phyloP scores from a whole-genome alignment of 257 asterid species.

The Plantago elongata region DNA sequence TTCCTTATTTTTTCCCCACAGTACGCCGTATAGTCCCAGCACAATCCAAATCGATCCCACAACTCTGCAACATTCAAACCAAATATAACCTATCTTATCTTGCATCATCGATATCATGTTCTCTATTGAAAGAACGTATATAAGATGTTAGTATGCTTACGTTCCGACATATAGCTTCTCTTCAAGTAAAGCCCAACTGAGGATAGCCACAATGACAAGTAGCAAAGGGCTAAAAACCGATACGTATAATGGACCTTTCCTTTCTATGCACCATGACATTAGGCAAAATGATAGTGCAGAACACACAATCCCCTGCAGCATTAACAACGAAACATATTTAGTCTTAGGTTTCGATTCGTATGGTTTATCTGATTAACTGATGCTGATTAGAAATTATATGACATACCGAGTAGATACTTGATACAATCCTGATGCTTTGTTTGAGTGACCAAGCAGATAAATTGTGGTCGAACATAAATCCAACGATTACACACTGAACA shows the following conservation, averaged over 20 bases:
- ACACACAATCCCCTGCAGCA: constrained; percentile 64
- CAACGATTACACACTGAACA: constrained; percentile 58
- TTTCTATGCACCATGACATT: constrained; percentile 71
- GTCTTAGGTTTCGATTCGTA: neutral
- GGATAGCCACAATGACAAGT: constrained; percentile 72
- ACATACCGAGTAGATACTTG: constrained; percentile 57
- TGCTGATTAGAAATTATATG: neutral
- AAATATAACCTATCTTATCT: no score
- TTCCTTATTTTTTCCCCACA: constrained; percentile 81
- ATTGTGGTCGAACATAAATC: constrained; percentile 44
- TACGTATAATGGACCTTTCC: constrained; percentile 77
- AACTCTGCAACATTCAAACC: constrained; percentile 31
- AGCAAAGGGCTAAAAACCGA: constrained; percentile 83
- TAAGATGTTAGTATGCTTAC: constrained; percentile 34
- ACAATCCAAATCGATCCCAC: constrained; percentile 64
- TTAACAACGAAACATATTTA: neutral
- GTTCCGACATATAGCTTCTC: constrained; percentile 64
- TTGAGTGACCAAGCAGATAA: constrained; percentile 65
- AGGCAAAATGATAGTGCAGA: constrained; percentile 72
- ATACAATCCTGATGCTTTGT: constrained; percentile 57
- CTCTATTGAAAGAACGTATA: no score
- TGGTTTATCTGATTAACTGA: neutral
- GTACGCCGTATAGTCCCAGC: constrained; percentile 64
- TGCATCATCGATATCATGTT: no score
- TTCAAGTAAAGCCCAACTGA: constrained; percentile 80